A percentile compares a stretch with the other conserved stretches of the same genome.
These are phyloP conservation scores for Blastobotrys indianensis DNA, from an alignment of 1,139 yeast genomes.

Conservation along the genomic window DNA sequence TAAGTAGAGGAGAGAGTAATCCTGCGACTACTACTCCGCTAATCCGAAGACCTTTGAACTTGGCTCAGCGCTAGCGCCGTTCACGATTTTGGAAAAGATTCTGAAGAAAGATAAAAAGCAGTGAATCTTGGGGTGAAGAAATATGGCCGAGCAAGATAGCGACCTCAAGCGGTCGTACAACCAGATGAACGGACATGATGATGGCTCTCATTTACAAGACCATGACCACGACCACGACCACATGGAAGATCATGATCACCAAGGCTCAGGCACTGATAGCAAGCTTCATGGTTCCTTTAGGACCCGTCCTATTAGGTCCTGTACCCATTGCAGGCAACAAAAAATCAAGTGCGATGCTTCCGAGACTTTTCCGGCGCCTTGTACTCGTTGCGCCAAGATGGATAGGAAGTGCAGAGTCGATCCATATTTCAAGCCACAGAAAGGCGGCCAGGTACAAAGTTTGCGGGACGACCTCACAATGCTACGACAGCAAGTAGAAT, in stretches of 20 bases:
- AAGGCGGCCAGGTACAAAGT: constrained; percentile 83
- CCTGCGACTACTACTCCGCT: too few relatives aligned
- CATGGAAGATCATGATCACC: not conserved
- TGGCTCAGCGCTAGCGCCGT: too few relatives aligned
- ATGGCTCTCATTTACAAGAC: not conserved
- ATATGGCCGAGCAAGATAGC: too few relatives aligned
- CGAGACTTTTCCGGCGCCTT: constrained; percentile 75
- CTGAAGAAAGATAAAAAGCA: too few relatives aligned
- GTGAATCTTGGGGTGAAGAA: too few relatives aligned
- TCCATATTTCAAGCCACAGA: constrained; percentile 85
- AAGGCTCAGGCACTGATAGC: not conserved
- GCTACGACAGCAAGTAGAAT: constrained; percentile 68
- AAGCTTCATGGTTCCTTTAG: constrained; percentile 5
- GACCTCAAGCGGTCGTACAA: too few relatives aligned
- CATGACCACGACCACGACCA: constrained; percentile 1
- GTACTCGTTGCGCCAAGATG: constrained; percentile 77
- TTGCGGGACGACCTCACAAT: constrained; percentile 81
- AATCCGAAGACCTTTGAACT: too few relatives aligned
- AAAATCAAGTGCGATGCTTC: constrained; percentile 91
- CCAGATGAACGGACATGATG: not conserved
- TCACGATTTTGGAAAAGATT: too few relatives aligned
- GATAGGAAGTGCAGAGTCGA: constrained; percentile 80
- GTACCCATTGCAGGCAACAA: constrained; percentile 93
- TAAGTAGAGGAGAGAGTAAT: too few relatives aligned
- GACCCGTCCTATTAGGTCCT: constrained; percentile 76